Evolutionary conservation across 345 rosid species (phyloP).

Genomic region (Eucalyptus brandiana): DNA sequence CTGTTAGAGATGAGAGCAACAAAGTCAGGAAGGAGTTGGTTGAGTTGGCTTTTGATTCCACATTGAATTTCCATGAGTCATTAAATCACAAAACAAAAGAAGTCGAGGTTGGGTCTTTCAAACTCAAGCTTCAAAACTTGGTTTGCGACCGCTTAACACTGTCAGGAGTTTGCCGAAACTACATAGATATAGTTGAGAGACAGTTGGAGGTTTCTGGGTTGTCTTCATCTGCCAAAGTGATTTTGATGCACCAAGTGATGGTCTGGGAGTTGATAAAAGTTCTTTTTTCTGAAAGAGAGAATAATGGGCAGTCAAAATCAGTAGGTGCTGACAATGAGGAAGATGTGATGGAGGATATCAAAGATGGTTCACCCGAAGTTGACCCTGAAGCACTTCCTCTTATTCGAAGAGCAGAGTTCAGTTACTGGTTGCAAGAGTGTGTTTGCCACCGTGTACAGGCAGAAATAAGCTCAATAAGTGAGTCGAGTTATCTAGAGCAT

Average conservation of each 20-base stretch:
- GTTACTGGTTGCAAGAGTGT: conserved; percentile 88
- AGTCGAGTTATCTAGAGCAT: conserved; percentile 67
- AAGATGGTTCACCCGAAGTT: conserved; percentile 55
- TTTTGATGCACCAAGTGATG: conserved; percentile 88
- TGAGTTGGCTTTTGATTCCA: conserved; percentile 60
- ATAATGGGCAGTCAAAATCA: conserved; percentile 33
- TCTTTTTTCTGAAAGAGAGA: conserved; percentile 76
- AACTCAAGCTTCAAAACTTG: conserved; percentile 61
- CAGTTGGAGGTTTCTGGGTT: conserved; percentile 71
- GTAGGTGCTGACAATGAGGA: conserved; percentile 72
- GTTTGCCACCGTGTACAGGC: conserved; percentile 90
- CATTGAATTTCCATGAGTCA: conserved; percentile 64
- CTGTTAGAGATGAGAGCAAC: conserved; percentile 53
- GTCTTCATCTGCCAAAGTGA: conserved; percentile 52
- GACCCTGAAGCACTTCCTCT: conserved; percentile 70
- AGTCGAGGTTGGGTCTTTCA: conserved; percentile 52
- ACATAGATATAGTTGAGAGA: conserved; percentile 68
- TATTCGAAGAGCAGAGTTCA: conserved; percentile 90
- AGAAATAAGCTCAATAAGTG: conserved; percentile 66
- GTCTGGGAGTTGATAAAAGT: conserved; percentile 94
- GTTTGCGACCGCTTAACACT: conserved; percentile 50
- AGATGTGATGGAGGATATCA: conserved; percentile 80
- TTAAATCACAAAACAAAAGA: conserved; percentile 47
- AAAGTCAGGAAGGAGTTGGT: conserved; percentile 64
- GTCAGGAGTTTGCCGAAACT: conserved; percentile 69